Percentiles rank a stretch among this genome's conserved stretches.
phyloP scores from a whole-genome alignment of 176 grass and related monocot genomes.

The Oropetium thomaeum region DNA sequence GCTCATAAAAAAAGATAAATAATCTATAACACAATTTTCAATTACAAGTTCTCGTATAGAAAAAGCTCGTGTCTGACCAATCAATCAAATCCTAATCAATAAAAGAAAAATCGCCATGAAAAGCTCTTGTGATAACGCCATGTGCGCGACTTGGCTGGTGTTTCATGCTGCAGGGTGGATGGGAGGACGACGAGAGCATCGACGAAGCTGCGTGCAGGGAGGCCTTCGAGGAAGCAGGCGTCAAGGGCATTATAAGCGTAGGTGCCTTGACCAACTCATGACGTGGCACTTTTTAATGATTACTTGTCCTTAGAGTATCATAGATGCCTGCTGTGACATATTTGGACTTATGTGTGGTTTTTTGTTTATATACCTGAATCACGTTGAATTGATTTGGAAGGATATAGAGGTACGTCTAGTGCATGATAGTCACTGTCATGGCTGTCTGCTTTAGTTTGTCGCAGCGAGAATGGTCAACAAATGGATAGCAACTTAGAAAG shows the following conservation, averaged over 20 bases:
- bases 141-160: neutral
- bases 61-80: neutral
- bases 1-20: no score
- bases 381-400: slow-evolving; percentile 3
- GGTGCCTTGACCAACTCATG: slow-evolving; percentile 14
- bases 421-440: slow-evolving; percentile 12
- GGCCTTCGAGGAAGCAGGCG: slow-evolving; percentile 83
- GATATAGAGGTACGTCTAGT: neutral
- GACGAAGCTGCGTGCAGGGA: slow-evolving; percentile 72
- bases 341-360: slow-evolving; percentile 18
- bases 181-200: slow-evolving; percentile 77
- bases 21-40: slow-evolving; percentile 11
- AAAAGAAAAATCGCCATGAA: slow-evolving; percentile 15
- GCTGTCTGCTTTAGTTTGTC: neutral
- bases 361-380: neutral
- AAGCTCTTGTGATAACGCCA: slow-evolving; percentile 14
- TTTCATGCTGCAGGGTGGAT: slow-evolving; percentile 61
- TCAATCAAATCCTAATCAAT: slow-evolving; percentile 6
- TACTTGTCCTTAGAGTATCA: neutral
- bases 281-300: slow-evolving; percentile 12
- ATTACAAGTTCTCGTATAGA: neutral
- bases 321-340: slow-evolving; percentile 10
- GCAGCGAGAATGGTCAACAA: slow-evolving; percentile 21
- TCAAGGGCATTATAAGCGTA: slow-evolving; percentile 66
- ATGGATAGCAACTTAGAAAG: neutral